These are phyloP conservation scores for Fusarium sp. DNA, from an alignment of 2,329 filamentous ascomycete genomes.

Conservation along the genomic window DNA sequence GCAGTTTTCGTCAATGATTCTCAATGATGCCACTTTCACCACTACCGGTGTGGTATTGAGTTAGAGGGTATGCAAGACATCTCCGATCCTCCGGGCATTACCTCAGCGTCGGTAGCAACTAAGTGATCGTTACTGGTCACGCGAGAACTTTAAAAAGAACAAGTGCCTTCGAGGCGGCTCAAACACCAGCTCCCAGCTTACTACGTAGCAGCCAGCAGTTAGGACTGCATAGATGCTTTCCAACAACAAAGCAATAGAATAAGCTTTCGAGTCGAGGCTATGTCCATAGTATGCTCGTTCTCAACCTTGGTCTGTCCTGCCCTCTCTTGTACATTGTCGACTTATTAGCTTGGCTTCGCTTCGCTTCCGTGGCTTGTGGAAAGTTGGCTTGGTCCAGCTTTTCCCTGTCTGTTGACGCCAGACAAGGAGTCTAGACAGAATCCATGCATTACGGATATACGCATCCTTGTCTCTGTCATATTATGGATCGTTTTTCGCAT, in stretches of 20 bases:
- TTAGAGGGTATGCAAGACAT: conserved; percentile 1
- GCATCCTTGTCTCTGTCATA: conserved; percentile 6
- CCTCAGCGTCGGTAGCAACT: not conserved
- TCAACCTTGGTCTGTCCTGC: not conserved
- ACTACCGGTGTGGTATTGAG: not conserved
- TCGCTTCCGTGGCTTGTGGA: not conserved
- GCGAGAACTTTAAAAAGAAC: not conserved
- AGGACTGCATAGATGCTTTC: no score
- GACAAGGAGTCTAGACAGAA: not conserved
- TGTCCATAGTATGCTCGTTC: not conserved
- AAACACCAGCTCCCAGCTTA: not conserved
- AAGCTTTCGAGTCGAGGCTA: no score
- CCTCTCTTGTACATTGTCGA: not conserved
- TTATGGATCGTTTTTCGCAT: not conserved
- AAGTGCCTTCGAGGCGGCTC: not conserved
- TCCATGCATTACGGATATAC: conserved; percentile 5
- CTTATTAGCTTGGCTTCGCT: not conserved
- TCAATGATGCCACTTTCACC: not conserved
- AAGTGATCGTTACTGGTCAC: not conserved
- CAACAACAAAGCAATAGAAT: no score
- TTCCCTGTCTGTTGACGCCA: not conserved
- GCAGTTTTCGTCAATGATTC: not conserved
- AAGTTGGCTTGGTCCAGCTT: conserved; percentile 7
- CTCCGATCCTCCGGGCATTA: not conserved
- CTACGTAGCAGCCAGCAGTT: not conserved